phyloP scores from a whole-genome alignment of 2,329 filamentous ascomycete genomes.

The Venturia carpophila region DNA sequence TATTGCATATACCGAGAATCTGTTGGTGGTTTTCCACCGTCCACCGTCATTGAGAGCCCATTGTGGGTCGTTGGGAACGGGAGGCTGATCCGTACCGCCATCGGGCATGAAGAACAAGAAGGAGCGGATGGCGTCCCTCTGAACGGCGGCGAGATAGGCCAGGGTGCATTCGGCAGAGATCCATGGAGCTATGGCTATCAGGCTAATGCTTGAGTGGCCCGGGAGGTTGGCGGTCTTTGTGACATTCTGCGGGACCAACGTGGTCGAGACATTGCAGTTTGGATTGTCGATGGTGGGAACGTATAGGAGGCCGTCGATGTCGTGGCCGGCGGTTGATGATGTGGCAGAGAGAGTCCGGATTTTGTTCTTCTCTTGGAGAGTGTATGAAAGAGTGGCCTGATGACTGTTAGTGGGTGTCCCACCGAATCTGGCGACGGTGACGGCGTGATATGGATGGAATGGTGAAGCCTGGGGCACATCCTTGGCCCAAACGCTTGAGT shows the following conservation, averaged over 20 bases:
- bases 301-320: conserved; percentile 74
- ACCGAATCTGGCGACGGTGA: neutral
- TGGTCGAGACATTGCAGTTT: conserved; percentile 53
- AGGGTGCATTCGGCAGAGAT: conserved; percentile 63
- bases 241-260: conserved; percentile 66
- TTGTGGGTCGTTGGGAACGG: conserved; percentile 51
- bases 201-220: conserved; percentile 55
- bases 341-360: conserved; percentile 70
- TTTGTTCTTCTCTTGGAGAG: conserved; percentile 40
- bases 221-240: conserved; percentile 64
- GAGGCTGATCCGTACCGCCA: conserved; percentile 50
- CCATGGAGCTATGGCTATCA: conserved; percentile 84
- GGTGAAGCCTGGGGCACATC: conserved; percentile 7
- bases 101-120: conserved; percentile 50
- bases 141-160: conserved; percentile 58
- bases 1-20: conserved; percentile 78
- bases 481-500: conserved; percentile 4
- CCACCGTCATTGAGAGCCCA: conserved; percentile 67
- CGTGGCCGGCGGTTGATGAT: conserved; percentile 51
- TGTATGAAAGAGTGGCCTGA: conserved; percentile 28
- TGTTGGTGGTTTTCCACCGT: conserved; percentile 62
- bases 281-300: conserved; percentile 62
- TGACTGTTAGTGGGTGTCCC: neutral
- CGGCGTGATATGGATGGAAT: neutral
- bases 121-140: conserved; percentile 53